These are phyloP conservation scores for Saraca asoca DNA, from an alignment of 331 rosid species.

Conservation along the genomic window DNA sequence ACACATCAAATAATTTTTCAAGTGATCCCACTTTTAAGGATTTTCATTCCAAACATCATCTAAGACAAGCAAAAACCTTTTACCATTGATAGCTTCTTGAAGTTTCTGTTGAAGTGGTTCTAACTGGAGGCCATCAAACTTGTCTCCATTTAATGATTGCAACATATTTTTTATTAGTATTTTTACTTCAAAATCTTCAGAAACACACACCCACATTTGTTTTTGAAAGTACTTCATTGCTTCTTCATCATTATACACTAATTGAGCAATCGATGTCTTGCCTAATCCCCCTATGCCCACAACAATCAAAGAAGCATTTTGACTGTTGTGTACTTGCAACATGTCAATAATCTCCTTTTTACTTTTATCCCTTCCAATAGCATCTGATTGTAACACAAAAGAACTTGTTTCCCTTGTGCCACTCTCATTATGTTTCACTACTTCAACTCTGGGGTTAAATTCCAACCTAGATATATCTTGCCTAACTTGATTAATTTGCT, in stretches of 20 bases:
- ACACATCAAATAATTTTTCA: neutral
- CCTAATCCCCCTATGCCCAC: neutral
- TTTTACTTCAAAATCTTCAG: neutral
- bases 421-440: neutral
- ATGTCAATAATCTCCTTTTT: neutral
- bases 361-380: neutral
- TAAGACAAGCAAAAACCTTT: neutral
- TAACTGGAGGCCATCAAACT: neutral
- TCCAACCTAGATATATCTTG: neutral
- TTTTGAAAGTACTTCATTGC: neutral
- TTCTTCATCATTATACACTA: neutral
- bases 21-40: neutral
- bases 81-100: neutral
- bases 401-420: neutral
- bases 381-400: neutral
- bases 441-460: neutral
- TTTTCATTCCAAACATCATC: neutral
- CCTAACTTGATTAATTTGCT: neutral
- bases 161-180: neutral
- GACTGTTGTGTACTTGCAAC: neutral
- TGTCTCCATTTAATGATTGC: neutral
- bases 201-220: neutral
- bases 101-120: neutral
- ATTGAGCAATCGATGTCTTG: neutral
- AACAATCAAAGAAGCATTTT: neutral